phyloP scores from a whole-genome alignment of 1,139 yeast genomes.

The Saccharomycopsis hybrid region DNA sequence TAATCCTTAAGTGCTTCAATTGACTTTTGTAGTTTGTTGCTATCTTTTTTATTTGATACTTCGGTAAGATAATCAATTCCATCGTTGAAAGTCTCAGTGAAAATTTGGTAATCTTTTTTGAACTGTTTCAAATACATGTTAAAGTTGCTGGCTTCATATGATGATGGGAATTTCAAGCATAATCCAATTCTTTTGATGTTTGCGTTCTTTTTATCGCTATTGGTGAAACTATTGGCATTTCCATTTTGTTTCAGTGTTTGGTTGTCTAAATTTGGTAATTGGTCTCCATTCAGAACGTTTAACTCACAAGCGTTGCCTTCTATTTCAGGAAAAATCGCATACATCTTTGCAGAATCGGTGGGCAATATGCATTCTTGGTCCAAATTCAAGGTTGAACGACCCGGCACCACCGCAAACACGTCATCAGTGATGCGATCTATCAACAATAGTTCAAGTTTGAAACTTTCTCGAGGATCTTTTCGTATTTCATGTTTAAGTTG shows the following conservation, averaged over 20 bases:
- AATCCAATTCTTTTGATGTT: conserved; percentile 16
- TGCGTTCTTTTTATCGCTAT: background rate
- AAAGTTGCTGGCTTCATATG: conserved; percentile 20
- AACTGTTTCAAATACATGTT: conserved; percentile 15
- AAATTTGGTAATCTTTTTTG: conserved; percentile 13
- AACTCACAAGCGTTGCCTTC: conserved; percentile 5
- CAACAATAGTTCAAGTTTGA: conserved; percentile 9
- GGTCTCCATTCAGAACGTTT: background rate
- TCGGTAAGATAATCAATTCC: background rate
- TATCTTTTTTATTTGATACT: too few species aligned
- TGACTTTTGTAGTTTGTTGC: too few species aligned
- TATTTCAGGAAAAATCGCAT: conserved; percentile 17
- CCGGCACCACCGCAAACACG: conserved; percentile 18
- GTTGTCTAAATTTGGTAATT: too few species aligned
- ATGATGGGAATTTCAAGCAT: conserved; percentile 15
- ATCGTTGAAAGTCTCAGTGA: conserved; percentile 7
- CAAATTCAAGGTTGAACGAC: conserved; percentile 4
- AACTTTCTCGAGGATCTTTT: conserved; percentile 11
- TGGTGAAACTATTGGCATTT: background rate
- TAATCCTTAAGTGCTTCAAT: too few species aligned
- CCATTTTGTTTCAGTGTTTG: background rate
- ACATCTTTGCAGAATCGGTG: conserved; percentile 17
- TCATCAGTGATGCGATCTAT: background rate
- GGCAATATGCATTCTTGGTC: conserved; percentile 9
- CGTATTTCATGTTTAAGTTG: background rate